Base-by-base conservation (phyloP, 179 eudicot species). In the Vitellaria paradoxa region DNA sequence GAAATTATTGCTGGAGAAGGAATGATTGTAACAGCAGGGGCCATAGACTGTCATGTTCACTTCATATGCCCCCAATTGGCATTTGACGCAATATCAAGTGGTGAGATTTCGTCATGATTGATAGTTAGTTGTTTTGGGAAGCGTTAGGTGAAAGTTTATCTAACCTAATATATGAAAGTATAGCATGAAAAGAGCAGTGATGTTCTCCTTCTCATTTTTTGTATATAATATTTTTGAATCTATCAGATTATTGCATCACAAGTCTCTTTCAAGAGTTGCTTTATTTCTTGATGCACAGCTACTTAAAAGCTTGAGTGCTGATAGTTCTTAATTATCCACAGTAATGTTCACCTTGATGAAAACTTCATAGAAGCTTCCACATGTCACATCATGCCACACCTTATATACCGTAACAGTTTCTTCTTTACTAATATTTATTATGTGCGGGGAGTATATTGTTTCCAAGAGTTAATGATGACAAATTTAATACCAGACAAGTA, bases 1-100 rank as follows among this genome's bases (percentile, higher is more conserved):
- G 99, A 95, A 84, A 95, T 87, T 69, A 93, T 95, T 82, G 99
- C 97, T 81, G 99, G 97, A 80, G 99, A 95, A 85, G 97, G 98
- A 63, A 84, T 79, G 92, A 95, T 95, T 76, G 87, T 93, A 65
- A 93, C 97, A 56, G 99, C 99, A 80, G 99, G 97, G 78, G 99
- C 97, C 70, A 89, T 93, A 80, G 99, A 95, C 80, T 91, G 97
- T 82, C 99, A 95, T 80, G 99, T 95, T 73, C 99, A 95, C 73
- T 93, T 95, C 82, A 95, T 95, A 78, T 95, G 99, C 76, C 99
- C 99, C 64, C 98, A 95, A 79, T 85, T 95, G 79, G 95, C 94
- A 70, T 77, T 84, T 81, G 99, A 93, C 85, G 97, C 99, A 61
- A 85, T 95, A 83, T 81, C 99, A 63, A 93, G 99, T 61, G 99